Percentiles rank a stretch among this genome's conserved stretches.
These are phyloP conservation scores for Thinopyrum elongatum DNA, from an alignment of 176 grass and related monocot genomes.

Conservation along the genomic window DNA sequence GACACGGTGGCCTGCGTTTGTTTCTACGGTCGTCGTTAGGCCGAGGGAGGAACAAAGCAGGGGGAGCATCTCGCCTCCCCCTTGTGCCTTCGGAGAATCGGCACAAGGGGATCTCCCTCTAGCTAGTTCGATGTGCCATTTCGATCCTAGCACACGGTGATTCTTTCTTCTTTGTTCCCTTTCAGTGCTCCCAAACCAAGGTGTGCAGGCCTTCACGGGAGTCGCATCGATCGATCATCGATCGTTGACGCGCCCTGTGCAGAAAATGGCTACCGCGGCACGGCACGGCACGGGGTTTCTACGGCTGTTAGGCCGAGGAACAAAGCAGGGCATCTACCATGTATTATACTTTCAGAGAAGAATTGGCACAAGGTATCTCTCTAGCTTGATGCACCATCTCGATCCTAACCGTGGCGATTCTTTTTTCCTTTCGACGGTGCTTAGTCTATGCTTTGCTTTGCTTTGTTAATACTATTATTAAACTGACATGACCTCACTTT, in stretches of 20 bases:
- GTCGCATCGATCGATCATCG: neutral
- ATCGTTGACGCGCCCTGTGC: neutral
- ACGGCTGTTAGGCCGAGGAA: constrained; percentile 6
- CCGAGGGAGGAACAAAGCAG: too few relatives aligned
- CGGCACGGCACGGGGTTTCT: neutral
- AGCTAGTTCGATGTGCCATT: too few relatives aligned
- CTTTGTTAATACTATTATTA: neutral
- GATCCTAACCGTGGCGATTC: neutral
- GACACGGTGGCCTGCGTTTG: neutral
- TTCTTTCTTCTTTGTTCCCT: too few relatives aligned
- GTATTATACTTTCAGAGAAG: constrained; percentile 14
- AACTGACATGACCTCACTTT: constrained; percentile 35
- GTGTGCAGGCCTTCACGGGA: too few relatives aligned
- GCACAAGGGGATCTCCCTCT: too few relatives aligned
- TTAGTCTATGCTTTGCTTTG: neutral
- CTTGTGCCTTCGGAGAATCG: too few relatives aligned
- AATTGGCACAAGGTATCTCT: constrained; percentile 29
- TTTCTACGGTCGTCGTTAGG: too few relatives aligned
- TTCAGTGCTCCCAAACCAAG: too few relatives aligned
- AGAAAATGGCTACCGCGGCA: neutral
- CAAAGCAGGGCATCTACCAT: neutral
- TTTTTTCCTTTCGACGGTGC: neutral
- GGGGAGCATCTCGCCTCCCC: too few relatives aligned
- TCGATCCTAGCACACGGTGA: too few relatives aligned
- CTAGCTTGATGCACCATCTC: neutral